Base-by-base conservation (phyloP, 2,329 filamentous ascomycete species). In the Exophiala alcalophila region DNA sequence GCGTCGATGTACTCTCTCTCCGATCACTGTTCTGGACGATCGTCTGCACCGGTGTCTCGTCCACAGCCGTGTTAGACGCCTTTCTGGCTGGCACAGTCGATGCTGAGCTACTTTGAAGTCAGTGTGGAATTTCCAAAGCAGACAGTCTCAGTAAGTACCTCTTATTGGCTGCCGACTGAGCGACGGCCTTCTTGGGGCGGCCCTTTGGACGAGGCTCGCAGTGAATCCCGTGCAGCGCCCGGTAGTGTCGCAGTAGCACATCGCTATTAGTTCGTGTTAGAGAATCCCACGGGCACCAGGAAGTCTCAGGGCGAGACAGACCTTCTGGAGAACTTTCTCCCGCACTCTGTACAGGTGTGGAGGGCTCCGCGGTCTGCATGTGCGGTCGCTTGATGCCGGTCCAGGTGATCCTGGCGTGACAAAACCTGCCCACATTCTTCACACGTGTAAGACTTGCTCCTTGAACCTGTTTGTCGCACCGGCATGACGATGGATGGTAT, bases 321-420 rank as follows among this genome's bases (percentile, higher is more conserved):
- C 37, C 37, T 40, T 23, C 37, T 40, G 19, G 37, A 31, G 9
- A 40, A 40, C 6, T 20, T 30, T 7, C 37, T 20, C 5, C 37
- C 37, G 12, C 37, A 40, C 3, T 19, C 37, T 19, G 27, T 40
- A 24, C 37, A 40, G 2, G n/a, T 23, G n/a, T 40, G 27, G 15
- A 21, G 28, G 1, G 26, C 27, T 16, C 37, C 27, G 15, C 37
- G 26, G 12, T 40, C 15, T 6, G 37, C 16, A 18, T 40, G 37
- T 4, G 37, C 27, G 3, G 37, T 40, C 3, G 32, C 19, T 5
- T 28, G 37, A 18, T 40, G 37, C 5, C 37, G 37, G 9, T 40
- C 37, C 11, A 40, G 27, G 27, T 40, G 37, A 25, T 40, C 37
- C 12, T 40, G 37, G 5, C 37, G 37, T 9, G 37, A 40, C 9